These are phyloP conservation scores for Trichoderma atroviride DNA, from an alignment of 2,329 filamentous ascomycete genomes.

Conservation along the genomic window DNA sequence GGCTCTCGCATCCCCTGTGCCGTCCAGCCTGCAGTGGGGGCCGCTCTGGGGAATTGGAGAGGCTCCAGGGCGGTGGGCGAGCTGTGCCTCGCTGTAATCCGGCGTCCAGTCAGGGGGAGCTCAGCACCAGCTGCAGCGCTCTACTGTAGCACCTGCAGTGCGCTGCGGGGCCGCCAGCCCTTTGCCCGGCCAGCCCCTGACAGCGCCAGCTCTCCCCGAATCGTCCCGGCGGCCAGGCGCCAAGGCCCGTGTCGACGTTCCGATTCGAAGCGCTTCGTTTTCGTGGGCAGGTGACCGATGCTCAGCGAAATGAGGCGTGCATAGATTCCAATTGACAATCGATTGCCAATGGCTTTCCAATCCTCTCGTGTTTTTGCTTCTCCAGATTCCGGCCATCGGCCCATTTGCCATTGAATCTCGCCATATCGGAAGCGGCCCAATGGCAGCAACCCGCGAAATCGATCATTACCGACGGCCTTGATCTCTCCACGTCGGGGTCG, in stretches of 20 bases:
- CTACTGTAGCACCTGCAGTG: neutral
- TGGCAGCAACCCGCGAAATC: neutral
- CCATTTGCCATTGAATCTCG: constrained; percentile 3
- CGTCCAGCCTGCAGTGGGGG: constrained; percentile 4
- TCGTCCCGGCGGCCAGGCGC: constrained; percentile 24
- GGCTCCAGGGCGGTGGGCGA: constrained; percentile 3
- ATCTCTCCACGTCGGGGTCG: neutral
- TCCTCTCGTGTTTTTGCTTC: neutral
- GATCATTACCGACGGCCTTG: neutral
- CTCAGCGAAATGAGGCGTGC: neutral
- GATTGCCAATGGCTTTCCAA: neutral
- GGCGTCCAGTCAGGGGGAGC: constrained; percentile 5
- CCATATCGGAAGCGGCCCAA: constrained; percentile 2
- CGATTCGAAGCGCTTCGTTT: constrained; percentile 26
- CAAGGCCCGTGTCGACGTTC: constrained; percentile 21
- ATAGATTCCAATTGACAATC: neutral
- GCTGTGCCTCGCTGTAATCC: neutral
- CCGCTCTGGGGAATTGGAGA: constrained; percentile 15
- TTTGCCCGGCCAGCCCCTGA: constrained; percentile 14
- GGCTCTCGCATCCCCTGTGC: constrained; percentile 14
- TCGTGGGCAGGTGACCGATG: constrained; percentile 22
- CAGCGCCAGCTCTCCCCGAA: constrained; percentile 19
- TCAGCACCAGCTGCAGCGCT: neutral
- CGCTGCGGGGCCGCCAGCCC: constrained; percentile 14
- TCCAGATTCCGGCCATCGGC: neutral